Conservation (phyloP, 768 basidiomycete species). For the Tubosaeta brunneosetosa region DNA sequence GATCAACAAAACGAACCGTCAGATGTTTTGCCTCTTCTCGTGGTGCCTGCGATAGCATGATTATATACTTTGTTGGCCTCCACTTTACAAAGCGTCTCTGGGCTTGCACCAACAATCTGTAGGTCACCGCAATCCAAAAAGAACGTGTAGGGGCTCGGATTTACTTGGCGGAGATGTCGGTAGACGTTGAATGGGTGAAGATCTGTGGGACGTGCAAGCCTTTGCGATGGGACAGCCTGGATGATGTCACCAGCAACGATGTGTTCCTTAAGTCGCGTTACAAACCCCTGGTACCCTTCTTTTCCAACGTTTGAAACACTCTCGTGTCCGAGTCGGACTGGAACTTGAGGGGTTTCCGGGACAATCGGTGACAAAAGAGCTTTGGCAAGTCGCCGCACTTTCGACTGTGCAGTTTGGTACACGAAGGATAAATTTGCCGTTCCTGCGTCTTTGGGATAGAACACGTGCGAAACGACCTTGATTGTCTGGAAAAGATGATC, state of each 20-base stretch:
- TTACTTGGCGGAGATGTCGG: slow-evolving; percentile 86
- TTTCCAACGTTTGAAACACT: slow-evolving; percentile 90
- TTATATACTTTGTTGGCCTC: slow-evolving; percentile 89
- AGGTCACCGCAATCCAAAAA: slow-evolving; percentile 91
- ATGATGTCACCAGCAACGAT: slow-evolving; percentile 97
- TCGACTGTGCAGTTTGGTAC: slow-evolving; percentile 83
- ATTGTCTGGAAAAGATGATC: slow-evolving; percentile 95
- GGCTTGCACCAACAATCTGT: slow-evolving; percentile 96
- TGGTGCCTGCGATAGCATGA: slow-evolving; percentile 97
- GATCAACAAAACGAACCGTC: slow-evolving; percentile 57
- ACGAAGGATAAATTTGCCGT: slow-evolving; percentile 70
- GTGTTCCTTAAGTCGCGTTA: slow-evolving; percentile 88
- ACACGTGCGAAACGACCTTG: slow-evolving; percentile 95
- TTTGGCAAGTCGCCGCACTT: slow-evolving; percentile 78
- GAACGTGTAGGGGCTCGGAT: slow-evolving; percentile 99
- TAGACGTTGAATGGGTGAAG: slow-evolving; percentile 98
- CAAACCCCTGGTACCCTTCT: slow-evolving; percentile 85
- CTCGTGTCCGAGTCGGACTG: slow-evolving; percentile 58
- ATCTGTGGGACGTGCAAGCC: slow-evolving; percentile 76
- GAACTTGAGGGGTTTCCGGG: slow-evolving; percentile 64
- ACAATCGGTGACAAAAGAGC: slow-evolving; percentile 47
- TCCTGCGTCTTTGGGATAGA: slow-evolving; percentile 67
- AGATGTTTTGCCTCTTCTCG: slow-evolving; percentile 74
- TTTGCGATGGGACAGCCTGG: slow-evolving; percentile 96
- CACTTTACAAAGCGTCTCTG: slow-evolving; percentile 96